Conservation (phyloP, 257 asterid genomes). For the Fraxinus pennsylvanica region DNA sequence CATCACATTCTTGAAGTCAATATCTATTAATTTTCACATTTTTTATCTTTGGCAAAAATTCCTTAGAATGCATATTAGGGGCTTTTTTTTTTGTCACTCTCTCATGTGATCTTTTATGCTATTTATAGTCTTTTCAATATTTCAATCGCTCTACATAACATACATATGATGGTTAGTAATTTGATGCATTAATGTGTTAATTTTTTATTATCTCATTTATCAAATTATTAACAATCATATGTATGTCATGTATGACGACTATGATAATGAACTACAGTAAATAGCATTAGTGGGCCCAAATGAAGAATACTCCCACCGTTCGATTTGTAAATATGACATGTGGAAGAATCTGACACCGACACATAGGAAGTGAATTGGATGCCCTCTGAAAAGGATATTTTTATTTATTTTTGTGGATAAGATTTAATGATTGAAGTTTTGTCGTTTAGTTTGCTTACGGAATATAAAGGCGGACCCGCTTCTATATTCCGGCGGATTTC, state of each 20-base stretch:
- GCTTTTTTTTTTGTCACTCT: background rate
- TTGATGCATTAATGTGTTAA: no score
- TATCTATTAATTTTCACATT: no score
- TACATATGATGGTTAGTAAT: no score
- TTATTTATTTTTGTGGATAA: slow-evolving; percentile 38
- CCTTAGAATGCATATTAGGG: no score
- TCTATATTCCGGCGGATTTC: background rate
- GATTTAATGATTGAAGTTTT: slow-evolving; percentile 35
- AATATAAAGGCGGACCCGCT: slow-evolving; percentile 30
- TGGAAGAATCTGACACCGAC: slow-evolving; percentile 46
- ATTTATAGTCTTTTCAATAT: no score
- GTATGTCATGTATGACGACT: no score
- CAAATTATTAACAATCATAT: no score
- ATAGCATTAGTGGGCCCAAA: background rate
- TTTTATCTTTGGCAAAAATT: no score
- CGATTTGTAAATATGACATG: slow-evolving; percentile 31
- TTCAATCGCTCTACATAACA: no score
- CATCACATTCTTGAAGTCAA: no score
- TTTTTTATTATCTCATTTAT: no score
- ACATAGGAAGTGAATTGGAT: slow-evolving; percentile 38
- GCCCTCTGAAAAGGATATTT: background rate
- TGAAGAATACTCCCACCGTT: background rate
- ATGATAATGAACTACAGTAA: no score
- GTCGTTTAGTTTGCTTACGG: slow-evolving; percentile 34
- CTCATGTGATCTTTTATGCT: background rate